Base-by-base conservation (phyloP, 176 grass and related monocot genomes). In the Raddia distichophylla region DNA sequence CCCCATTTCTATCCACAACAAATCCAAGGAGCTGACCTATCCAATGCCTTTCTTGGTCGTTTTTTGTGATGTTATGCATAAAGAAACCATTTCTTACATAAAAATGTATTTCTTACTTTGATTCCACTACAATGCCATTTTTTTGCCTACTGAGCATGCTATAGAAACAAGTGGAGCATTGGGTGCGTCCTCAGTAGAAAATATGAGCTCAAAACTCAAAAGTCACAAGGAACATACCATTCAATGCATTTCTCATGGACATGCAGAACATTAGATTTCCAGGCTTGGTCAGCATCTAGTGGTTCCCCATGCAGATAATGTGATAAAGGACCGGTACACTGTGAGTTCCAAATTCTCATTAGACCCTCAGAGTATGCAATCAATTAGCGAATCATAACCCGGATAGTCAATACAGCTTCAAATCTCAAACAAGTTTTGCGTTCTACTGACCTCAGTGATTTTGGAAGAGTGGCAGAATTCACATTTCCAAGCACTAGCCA, bases 181-280 rank as follows among this genome's bases (percentile, higher is more conserved):
- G 37, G 37, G 37, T 40, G 37, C 37, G 37, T 5, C 37, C 37
- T 40, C 37, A 40, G 37, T 0, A 5, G 4, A 54, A 68, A 59
- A 76, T 62, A 5, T 34, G 5, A 69, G 59, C 22, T 34, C 17
- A 65, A 53, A 57, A 40, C 19, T 32, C 33, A 72, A 45, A 70
- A 57, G 18, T 69, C 67, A 17, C 55, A 55, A 59, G n/a, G 19
- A 77, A 33, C 52, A 42, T 93, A 95, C 96, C 96, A 98, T 95
- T 98, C 93, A 82, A 93, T 84, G 46, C 96, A 98, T 91, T 91
- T 98, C 64, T 98, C 90, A 71, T 98, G 96, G 5, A 91, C 90
- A 86, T 98, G 92, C 32, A 88, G 71, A 84, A 91, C 87, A 52
- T 87, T 86, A n/a, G 84, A 78, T 83, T 90, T 90, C 76, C 67